Evolutionary conservation across 1,139 yeast genomes (phyloP), one percentile per base, ranked within the genome.

Genomic region (Geotrichum cucujoidarum): DNA sequence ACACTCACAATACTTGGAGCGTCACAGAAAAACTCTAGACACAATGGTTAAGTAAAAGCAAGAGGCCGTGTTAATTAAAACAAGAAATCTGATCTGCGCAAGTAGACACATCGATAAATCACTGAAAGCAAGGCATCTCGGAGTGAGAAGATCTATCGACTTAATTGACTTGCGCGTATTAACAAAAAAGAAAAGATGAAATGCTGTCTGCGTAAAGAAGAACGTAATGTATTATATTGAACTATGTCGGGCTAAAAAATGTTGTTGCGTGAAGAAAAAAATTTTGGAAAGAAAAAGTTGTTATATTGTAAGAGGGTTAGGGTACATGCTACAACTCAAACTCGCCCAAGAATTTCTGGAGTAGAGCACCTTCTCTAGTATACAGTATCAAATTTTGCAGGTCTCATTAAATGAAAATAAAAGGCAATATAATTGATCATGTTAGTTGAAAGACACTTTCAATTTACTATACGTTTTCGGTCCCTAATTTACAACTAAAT

Each of bases 71-170:
- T 24, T 24, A 24, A 10, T 24, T 24, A 24, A 24, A 24, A 24
- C 27, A 24, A n/a, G 6, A 21, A 21, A 32, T 21, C 35, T 37
- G n/a, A 45, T 49, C 41, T 49, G 43, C 45, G 52, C 52, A 49
- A 49, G 52, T 43, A 45, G 52, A 49, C 52, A 49, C 52, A 49
- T 49, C 52, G 49, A 45, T 40, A 33, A 25, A 31, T 45, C 49
- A 49, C 31, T 29, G 49, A 45, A 34, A 35, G 30, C 37, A n/a
- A 30, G 31, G 32, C 34, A 34, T 38, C 36, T 24, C 24, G 30
- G 21, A 22, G 11, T 22, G 44, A 42, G 33, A 24, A 20, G 44
- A 40, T 39, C 31, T 33, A 42, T 22, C 50, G 50, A 47, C 47
- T 47, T 43, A 47, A 42, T 47, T 47, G 47, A 42, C 47, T 42